These are phyloP conservation scores for Jacaranda copaia DNA, from an alignment of 257 asterid genomes.

Conservation along the genomic window DNA sequence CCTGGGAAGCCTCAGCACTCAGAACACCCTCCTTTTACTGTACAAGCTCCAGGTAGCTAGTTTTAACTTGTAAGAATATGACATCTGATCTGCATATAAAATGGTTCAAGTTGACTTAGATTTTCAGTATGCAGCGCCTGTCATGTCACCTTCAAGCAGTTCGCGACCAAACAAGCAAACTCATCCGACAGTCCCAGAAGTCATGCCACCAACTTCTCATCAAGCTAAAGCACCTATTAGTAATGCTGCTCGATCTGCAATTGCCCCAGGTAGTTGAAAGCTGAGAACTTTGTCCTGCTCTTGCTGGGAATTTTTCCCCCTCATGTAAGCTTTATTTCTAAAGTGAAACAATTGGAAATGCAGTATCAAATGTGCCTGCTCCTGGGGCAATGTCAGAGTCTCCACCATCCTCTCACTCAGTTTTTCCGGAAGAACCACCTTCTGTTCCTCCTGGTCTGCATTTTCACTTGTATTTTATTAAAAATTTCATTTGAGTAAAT, in stretches of 20 bases:
- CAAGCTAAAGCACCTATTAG: slow-evolving; percentile 49
- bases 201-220: slow-evolving; percentile 54
- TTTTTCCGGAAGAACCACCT: slow-evolving; percentile 48
- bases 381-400: slow-evolving; percentile 42
- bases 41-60: slow-evolving; percentile 66
- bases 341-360: slow-evolving; percentile 26
- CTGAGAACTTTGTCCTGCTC: slow-evolving; percentile 9
- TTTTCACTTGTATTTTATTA: slow-evolving; percentile 35
- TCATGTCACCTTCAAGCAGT: slow-evolving; percentile 51
- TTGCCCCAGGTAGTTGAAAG: slow-evolving; percentile 57
- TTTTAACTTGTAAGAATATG: slow-evolving; percentile 26
- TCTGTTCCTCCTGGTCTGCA: slow-evolving; percentile 55
- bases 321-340: slow-evolving; percentile 14
- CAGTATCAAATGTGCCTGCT: slow-evolving; percentile 46
- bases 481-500: slow-evolving; percentile 23
- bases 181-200: slow-evolving; percentile 44
- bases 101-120: slow-evolving; percentile 44
- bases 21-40: slow-evolving; percentile 48
- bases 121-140: slow-evolving; percentile 56
- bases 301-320: slow-evolving; percentile 3
- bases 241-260: slow-evolving; percentile 43
- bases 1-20: slow-evolving; percentile 8
- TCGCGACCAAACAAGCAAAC: slow-evolving; percentile 52
- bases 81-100: slow-evolving; percentile 15
- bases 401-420: slow-evolving; percentile 45